Evolutionary conservation across 2,329 filamentous ascomycete species (phyloP), one percentile per base, ranked within the genome.

Genomic region (Claviceps paspali): DNA sequence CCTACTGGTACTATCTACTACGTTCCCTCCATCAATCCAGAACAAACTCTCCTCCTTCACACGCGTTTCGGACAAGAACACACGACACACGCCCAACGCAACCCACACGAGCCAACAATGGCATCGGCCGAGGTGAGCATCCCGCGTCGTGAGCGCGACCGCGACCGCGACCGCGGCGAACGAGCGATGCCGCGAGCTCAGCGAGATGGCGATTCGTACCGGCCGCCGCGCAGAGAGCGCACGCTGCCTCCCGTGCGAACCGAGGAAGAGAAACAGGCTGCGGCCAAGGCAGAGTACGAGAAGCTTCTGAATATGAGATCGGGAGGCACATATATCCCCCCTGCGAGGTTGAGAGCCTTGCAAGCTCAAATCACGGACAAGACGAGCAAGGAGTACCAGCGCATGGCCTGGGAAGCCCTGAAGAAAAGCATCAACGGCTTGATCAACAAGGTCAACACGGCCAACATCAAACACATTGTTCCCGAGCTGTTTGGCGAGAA

Each of bases 341-440:
- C 91, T 0, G 88, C 88, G 36, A 74, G 85, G 48, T 67, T 98
- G 53, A 77, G 86, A 49, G 88, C 88, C 28, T 73, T 98, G 43
- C 91, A 98, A 64, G 84, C 87, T 37, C 86, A 94, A 61, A 94
- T 98, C 58, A 95, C 86, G 43, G 91, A 98, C 63, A 94, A 93
- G 67, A 79, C 73, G 38, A 92, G 80, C 60, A 92, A 94, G 60
- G 91, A 96, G 62, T 96, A 94, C 55, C 91, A 96, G 70, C 83
- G 91, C 50, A 93, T 98, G 84, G 86, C 87, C 7, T 98, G 91
- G 91, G 91, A 98, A 61, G 88, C 88, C 10, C 65, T 98, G 52
- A 98, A 98, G 66, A 98, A 98, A 67, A 91, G 83, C 34, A 94
- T 98, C 62, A 96, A 98, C 55, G 91, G 91, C 49, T 65, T 98